phyloP scores from a whole-genome alignment of 192 early-diverging fungal genomes.

The Dimargaris cristalligena region DNA sequence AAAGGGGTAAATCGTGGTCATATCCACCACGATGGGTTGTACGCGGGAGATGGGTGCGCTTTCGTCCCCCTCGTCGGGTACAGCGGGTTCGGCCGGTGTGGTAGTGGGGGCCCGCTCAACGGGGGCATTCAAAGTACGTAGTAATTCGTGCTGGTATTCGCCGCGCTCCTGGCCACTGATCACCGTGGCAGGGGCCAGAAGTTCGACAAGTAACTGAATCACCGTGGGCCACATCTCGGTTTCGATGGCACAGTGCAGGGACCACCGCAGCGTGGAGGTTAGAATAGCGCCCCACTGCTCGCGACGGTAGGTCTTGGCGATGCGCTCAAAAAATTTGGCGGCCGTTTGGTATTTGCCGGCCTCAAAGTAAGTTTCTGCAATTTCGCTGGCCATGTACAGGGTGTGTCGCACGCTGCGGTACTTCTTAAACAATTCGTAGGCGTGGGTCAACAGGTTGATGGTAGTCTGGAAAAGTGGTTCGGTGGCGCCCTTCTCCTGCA shows the following conservation, averaged over 20 bases:
- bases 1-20: constrained; percentile 2
- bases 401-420: constrained; percentile 60
- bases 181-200: constrained; percentile 22
- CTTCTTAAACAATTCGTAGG: constrained; percentile 79
- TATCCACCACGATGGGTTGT: not conserved
- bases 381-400: constrained; percentile 67
- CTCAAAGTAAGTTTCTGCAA: constrained; percentile 64
- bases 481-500: not conserved
- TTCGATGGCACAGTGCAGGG: constrained; percentile 50
- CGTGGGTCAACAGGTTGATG: constrained; percentile 75
- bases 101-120: not conserved
- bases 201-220: constrained; percentile 53
- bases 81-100: not conserved
- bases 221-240: constrained; percentile 39
- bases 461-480: constrained; percentile 18
- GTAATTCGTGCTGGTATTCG: not conserved
- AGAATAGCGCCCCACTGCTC: constrained; percentile 62
- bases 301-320: constrained; percentile 76
- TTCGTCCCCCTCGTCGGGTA: not conserved
- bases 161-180: not conserved
- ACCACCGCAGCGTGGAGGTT: constrained; percentile 44
- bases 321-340: constrained; percentile 73
- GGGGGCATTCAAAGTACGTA: not conserved
- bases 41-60: not conserved
- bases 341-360: constrained; percentile 74